Evolutionary conservation across 257 asterid species (phyloP).

Genomic region (Cynanchum wilfordii): DNA sequence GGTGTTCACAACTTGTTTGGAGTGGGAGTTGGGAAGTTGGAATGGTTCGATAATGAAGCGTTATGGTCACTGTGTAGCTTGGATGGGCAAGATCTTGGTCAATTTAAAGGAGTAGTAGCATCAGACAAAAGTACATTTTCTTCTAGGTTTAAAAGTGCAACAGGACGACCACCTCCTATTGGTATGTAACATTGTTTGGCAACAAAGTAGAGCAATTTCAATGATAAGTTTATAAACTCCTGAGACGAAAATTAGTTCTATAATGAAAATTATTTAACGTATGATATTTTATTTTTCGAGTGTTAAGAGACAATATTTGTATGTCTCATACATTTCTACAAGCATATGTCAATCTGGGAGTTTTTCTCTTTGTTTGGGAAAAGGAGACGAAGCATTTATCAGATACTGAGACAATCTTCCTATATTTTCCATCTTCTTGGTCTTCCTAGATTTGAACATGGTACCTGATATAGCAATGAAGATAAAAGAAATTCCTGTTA

Average conservation of each 20-base stretch:
- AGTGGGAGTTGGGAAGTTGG: slow-evolving; percentile 54
- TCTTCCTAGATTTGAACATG: slow-evolving; percentile 41
- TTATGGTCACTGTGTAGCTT: slow-evolving; percentile 66
- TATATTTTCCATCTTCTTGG: not conserved
- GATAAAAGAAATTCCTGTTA: slow-evolving; percentile 58
- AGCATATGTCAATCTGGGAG: not conserved
- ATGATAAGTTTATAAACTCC: not conserved
- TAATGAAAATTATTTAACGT: not conserved
- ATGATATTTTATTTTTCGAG: not conserved
- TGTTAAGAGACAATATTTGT: not conserved
- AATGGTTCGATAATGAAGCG: slow-evolving; percentile 59
- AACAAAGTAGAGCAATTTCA: not conserved
- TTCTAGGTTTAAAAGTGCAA: slow-evolving; percentile 55
- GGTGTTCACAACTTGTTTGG: slow-evolving; percentile 77
- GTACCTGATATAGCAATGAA: slow-evolving; percentile 47
- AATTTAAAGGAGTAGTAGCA: slow-evolving; percentile 70
- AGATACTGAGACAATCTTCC: not conserved
- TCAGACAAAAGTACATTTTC: slow-evolving; percentile 66
- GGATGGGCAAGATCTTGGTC: slow-evolving; percentile 67
- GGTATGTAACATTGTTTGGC: slow-evolving; percentile 53
- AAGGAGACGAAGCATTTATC: slow-evolving; percentile 1
- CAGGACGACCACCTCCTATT: slow-evolving; percentile 72
- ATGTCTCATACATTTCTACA: not conserved
- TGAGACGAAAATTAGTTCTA: not conserved
- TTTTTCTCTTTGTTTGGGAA: not conserved